Evolutionary conservation across 192 early-diverging fungal genomes (phyloP).

Genomic region (Entomortierella chlamydospora): DNA sequence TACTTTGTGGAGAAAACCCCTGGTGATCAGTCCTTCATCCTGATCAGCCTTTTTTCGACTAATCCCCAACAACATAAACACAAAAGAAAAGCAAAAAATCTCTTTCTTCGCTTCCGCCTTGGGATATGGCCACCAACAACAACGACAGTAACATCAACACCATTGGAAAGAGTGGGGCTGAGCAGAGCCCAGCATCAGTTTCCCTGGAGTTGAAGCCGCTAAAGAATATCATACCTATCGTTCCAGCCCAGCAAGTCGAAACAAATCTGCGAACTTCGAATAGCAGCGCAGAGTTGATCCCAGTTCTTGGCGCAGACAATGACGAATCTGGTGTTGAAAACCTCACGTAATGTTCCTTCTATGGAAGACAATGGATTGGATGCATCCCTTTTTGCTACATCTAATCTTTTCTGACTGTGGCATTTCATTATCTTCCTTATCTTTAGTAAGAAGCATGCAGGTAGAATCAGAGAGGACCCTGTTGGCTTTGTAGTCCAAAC

Average conservation of each 20-base stretch:
- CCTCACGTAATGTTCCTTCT: constrained; percentile 29
- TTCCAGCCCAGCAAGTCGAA: constrained; percentile 47
- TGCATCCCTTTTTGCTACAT: background rate
- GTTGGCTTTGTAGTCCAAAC: constrained; percentile 75
- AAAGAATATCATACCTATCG: constrained; percentile 54
- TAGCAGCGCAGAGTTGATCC: background rate
- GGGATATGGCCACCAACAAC: background rate
- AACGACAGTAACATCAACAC: background rate
- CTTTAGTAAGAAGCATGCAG: constrained; percentile 58
- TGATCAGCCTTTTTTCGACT: no score
- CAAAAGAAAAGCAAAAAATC: no score
- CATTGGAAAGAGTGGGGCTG: background rate
- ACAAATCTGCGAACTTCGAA: background rate
- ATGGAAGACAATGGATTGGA: background rate
- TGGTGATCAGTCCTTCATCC: no score
- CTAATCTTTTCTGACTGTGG: background rate
- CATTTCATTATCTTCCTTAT: constrained; percentile 6
- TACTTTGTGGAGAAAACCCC: no score
- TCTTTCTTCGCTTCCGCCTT: no score
- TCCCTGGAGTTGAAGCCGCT: constrained; percentile 34
- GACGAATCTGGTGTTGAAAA: constrained; percentile 53
- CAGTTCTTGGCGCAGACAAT: constrained; percentile 22
- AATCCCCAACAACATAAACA: no score
- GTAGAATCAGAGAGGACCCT: constrained; percentile 74
- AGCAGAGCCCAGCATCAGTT: background rate